phyloP scores from a whole-genome alignment of 805 yeast genomes.

The Teunomyces funiuensis region DNA sequence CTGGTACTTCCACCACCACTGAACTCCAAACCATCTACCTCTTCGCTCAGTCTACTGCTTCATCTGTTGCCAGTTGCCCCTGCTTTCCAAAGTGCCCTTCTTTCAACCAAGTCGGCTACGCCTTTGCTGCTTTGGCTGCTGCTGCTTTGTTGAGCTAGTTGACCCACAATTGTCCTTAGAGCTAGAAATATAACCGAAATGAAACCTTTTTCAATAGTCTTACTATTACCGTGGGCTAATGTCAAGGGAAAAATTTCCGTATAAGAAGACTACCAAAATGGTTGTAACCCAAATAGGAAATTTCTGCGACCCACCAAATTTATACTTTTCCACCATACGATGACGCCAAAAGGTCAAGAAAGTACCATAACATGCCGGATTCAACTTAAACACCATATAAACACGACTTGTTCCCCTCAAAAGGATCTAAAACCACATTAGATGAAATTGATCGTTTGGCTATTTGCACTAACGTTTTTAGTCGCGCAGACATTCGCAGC shows the following conservation, averaged over 20 bases:
- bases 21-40: conserved; percentile 5
- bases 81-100: conserved; percentile 7
- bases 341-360: too few relatives aligned
- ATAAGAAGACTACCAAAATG: background rate
- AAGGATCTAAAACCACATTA: too few relatives aligned
- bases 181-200: background rate
- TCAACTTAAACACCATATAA: too few relatives aligned
- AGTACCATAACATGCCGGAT: too few relatives aligned
- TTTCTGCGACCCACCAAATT: conserved; percentile 1
- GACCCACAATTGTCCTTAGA: background rate
- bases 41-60: background rate
- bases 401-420: too few relatives aligned
- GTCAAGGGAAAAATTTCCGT: background rate
- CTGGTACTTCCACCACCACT: conserved; percentile 6
- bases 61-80: conserved; percentile 1
- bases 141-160: conserved; percentile 13
- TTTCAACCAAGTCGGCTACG: conserved; percentile 8
- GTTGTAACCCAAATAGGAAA: background rate
- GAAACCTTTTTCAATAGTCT: too few relatives aligned
- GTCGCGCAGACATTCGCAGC: background rate
- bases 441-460: background rate
- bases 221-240: too few relatives aligned
- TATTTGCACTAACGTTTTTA: conserved; percentile 1
- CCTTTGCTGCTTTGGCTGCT: conserved; percentile 15
- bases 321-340: too few relatives aligned